Evolutionary conservation across 257 asterid genomes (phyloP).

Genomic region (Solanum virginianum): DNA sequence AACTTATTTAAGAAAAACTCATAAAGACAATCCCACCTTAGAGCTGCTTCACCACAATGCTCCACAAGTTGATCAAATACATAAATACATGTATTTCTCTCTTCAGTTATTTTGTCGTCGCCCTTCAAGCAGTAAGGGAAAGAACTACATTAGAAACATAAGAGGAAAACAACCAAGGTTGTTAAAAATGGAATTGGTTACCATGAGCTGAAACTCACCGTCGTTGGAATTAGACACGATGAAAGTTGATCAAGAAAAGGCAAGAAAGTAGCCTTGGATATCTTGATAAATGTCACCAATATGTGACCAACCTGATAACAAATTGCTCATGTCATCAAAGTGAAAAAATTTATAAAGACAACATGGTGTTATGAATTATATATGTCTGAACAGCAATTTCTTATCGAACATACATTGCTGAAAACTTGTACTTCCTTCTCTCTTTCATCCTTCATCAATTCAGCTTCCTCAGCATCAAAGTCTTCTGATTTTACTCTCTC

Average conservation of each 20-base stretch:
- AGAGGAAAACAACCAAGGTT: background rate
- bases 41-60: slow-evolving; percentile 74
- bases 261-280: slow-evolving; percentile 72
- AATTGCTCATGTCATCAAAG: background rate
- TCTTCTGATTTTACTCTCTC: slow-evolving; percentile 33
- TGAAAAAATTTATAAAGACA: background rate
- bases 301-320: slow-evolving; percentile 60
- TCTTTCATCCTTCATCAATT: slow-evolving; percentile 77
- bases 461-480: slow-evolving; percentile 95
- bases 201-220: slow-evolving; percentile 42
- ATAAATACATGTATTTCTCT: slow-evolving; percentile 82
- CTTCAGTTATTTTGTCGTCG: slow-evolving; percentile 77
- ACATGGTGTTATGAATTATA: background rate
- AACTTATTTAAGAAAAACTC: background rate
- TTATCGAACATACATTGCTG: slow-evolving; percentile 52
- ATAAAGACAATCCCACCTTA: slow-evolving; percentile 36
- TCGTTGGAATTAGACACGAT: slow-evolving; percentile 80
- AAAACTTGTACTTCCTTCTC: slow-evolving; percentile 92
- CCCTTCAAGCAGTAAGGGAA: slow-evolving; percentile 31
- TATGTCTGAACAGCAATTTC: background rate
- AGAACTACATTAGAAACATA: background rate
- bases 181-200: background rate
- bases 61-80: slow-evolving; percentile 87
- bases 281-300: slow-evolving; percentile 70
- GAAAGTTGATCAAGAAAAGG: slow-evolving; percentile 83